Base-by-base conservation (phyloP, 73 alveolate species). In the Effrenium voratum region DNA sequence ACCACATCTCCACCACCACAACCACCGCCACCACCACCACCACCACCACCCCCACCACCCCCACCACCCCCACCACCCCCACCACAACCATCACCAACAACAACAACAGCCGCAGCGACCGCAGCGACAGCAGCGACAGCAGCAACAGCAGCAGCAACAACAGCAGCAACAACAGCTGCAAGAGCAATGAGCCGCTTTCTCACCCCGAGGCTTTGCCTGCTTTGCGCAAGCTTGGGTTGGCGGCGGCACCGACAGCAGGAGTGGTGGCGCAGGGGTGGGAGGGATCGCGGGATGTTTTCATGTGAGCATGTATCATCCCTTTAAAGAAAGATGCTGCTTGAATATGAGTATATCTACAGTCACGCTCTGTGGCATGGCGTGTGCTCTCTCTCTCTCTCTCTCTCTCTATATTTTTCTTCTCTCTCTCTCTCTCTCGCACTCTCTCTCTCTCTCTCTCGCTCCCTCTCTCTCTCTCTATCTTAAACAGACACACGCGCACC, bases 201-300 rank as follows among this genome's bases (percentile, higher is more conserved):
- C 8, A 0, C 63, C 30, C 73, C 73, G 2, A 84, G 93, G 93
- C 45, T 84, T 32, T 84, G 93, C 55, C 93, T 84, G 26, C 93
- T 84, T 34, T 84, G 93, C 40, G 93, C 93, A 5, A 43, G 79
- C 59, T 57, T 84, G 26, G 93, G 93, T 32, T 84, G 93, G 93
- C 93, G 93, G 5, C 93, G 93, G n/a, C 93, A 84, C 52, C 93
- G 93, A 41, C 93, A 84, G 68, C 93, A 84, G 93, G 93, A 32
- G 10, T 28, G 32, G 28, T 36, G 82, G 50, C 22, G 2, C 68
- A 22, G 72, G 72, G 72, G 72, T 2, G 72, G 3, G 72, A 30
- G 1, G 28, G 1, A 2, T 57, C 16, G 16, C 16, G 72, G 72
- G n/a, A n/a, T n/a, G n/a, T n/a, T n/a, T n/a, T n/a, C n/a, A n/a